Percentiles rank a stretch among this genome's conserved stretches.
These are phyloP conservation scores for Microstegium vimineum DNA, from an alignment of 176 grass and related monocot genomes.

Conservation along the genomic window DNA sequence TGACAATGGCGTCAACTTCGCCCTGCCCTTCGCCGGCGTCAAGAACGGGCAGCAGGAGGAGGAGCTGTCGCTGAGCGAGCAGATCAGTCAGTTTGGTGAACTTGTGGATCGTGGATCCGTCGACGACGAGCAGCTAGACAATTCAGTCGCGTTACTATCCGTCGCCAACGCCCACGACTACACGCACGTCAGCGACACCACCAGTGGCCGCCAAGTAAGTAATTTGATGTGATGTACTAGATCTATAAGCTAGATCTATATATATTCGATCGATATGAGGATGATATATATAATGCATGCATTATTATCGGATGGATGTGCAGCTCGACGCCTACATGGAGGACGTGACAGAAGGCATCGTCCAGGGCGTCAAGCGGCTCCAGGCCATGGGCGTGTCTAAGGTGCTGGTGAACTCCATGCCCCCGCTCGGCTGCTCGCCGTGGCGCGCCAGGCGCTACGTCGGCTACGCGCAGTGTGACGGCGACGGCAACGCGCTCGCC, in stretches of 20 bases:
- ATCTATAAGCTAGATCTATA: too few species aligned
- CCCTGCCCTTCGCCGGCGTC: not conserved
- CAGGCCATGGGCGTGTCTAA: too few species aligned
- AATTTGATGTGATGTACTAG: too few species aligned
- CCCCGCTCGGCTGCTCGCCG: too few species aligned
- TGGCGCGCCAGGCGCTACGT: too few species aligned
- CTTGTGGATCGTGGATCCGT: not conserved
- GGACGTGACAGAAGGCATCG: too few species aligned
- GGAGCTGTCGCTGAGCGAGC: not conserved
- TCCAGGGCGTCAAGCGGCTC: too few species aligned
- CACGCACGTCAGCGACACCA: fast-evolving
- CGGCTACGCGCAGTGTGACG: too few species aligned
- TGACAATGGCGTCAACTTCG: not conserved
- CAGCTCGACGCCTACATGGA: not conserved
- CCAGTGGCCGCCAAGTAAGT: not conserved
- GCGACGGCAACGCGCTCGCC: not conserved
- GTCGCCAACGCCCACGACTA: not conserved
- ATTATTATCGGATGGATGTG: too few species aligned
- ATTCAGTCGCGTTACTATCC: not conserved
- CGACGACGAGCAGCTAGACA: not conserved
- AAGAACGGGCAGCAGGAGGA: not conserved
- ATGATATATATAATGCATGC: too few species aligned
- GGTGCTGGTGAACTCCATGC: too few species aligned
- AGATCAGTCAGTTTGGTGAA: not conserved
- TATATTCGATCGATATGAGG: too few species aligned